Evolutionary conservation across 768 basidiomycete genomes (phyloP).

Genomic region (Leccinum truebloodii): DNA sequence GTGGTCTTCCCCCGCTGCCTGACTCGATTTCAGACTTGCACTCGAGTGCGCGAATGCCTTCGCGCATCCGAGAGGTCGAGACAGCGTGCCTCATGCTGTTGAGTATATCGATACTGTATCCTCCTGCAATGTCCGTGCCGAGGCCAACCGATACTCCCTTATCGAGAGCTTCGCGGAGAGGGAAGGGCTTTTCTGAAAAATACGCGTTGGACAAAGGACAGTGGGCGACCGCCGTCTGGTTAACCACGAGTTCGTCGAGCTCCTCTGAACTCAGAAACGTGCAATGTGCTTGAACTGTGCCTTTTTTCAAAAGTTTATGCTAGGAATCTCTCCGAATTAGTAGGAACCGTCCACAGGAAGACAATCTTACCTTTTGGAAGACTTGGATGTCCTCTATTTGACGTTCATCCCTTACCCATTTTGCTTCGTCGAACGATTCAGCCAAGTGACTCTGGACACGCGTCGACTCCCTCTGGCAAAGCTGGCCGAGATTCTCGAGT

Average conservation of each 20-base stretch:
- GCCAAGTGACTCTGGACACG: conserved; percentile 82
- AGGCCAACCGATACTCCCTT: conserved; percentile 70
- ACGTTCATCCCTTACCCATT: conserved; percentile 63
- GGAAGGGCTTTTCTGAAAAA: conserved; percentile 74
- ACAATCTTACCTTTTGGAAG: conserved; percentile 57
- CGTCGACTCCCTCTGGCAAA: conserved; percentile 48
- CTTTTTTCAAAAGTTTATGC: conserved; percentile 59
- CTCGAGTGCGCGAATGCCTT: conserved; percentile 45
- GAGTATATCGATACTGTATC: conserved; percentile 80
- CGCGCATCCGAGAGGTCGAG: conserved; percentile 64
- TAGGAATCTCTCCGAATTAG: conserved; percentile 32
- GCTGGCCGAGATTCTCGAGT: conserved; percentile 57
- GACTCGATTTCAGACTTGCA: not conserved
- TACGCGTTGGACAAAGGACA: conserved; percentile 91
- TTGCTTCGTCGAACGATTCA: conserved; percentile 74
- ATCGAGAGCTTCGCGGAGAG: conserved; percentile 68
- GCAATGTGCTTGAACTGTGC: conserved; percentile 86
- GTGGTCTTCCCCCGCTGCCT: conserved; percentile 10
- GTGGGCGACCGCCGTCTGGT: conserved; percentile 71
- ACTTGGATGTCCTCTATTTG: conserved; percentile 71
- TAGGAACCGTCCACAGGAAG: not conserved
- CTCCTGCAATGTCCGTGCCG: conserved; percentile 85
- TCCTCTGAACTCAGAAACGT: conserved; percentile 66
- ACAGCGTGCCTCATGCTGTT: conserved; percentile 80
- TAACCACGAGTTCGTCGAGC: conserved; percentile 48